Evolutionary conservation across 1,284 basidiomycete species (phyloP), one percentile per base, ranked within the genome.

Genomic region (Xanthoconium separans): DNA sequence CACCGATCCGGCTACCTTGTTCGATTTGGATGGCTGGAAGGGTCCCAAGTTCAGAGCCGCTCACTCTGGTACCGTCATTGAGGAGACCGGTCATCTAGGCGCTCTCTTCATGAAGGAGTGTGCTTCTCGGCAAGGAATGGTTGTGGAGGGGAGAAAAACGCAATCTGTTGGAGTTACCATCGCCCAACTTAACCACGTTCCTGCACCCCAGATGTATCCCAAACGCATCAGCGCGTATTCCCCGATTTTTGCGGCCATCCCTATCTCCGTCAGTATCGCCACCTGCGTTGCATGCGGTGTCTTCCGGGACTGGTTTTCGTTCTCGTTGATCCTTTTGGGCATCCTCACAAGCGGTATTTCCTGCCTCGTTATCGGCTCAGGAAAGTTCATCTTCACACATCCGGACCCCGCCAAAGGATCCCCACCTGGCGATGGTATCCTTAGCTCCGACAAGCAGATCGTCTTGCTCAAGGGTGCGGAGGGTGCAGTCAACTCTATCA

Each of bases 321-420:
- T 69, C 45, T 52, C 60, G 13, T 47, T 70, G 61, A 71, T 73
- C 33, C 58, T 72, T n/a, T 47, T 72, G 29, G 71, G 69, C 8
- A 65, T 67, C 30, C 0, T 71, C 29, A 53, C 65, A 13, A 65
- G 50, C 43, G 69, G 71, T 2, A 47, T 70, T 18, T 51, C 68
- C 18, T 70, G 60, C 30, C 47, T 65, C 29, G 58, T 61, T 13
- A 69, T 71, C n/a, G 71, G 69, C 8, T 69, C 66, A 10, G 70
- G 65, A 16, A 52, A 50, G 12, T 55, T 70, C 45, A 10, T 54
- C 4, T 69, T 70, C 52, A 56, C 30, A 1, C 69, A 70, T 36
- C 69, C 67, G 0, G 50, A 59, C 0, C 60, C 69, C 1, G 58
- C 69, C 6, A 50, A 56, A 9, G 65, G 65, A 13, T 63, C 64